Base-by-base conservation (phyloP, 1,284 basidiomycete species). In the Ceratobasidium sp. region DNA sequence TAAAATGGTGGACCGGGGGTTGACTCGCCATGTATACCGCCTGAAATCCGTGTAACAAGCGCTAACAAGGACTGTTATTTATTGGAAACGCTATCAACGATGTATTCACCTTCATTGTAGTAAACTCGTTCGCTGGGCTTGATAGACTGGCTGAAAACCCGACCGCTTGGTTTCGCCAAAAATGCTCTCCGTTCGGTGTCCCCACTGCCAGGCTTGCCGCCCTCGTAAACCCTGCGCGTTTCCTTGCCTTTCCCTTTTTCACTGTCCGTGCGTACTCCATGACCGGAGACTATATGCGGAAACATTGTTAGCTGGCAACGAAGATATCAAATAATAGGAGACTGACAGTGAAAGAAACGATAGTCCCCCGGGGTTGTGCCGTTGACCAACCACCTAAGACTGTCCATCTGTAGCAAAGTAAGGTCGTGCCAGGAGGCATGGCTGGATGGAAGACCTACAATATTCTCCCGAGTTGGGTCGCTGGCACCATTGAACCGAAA, bases 341-440 rank as follows among this genome's bases (percentile, higher is more conserved):
- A 52, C 49, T 52, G 6, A 52, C 49, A 52, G 25, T 52, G 17
- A 25, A 52, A 52, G 49, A 52, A 52, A 22, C 49, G 49, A 52
- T 52, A 52, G 49, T 52, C 49, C 4, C 49, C 49, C 27, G 3
- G 6, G 25, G 15, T 17, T 52, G 49, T 25, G 6, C 49, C 49
- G 15, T 3, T 27, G 6, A 52, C 49, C 22, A 52, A 27, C 49
- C 49, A 52, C 31, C 31, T 6, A 7, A 52, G 49, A 17, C 49
- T 29, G 31, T 10, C 49, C 49, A 25, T 3, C 49, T 52, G 49
- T 13, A 7, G 22, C 4, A 17, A 27, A 15, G 20, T 6, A 7
- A 47, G 25, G 27, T 29, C 17, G 6, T 52, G 5, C 6, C 4
- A 52, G 6, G 8, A 25, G 22, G 22, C 25, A 29, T 5, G 13